A percentile compares a stretch with the other conserved stretches of the same genome.
Evolutionary conservation across 192 early-diverging fungal species (phyloP).

Genomic region (Entomortierella beljakovae): DNA sequence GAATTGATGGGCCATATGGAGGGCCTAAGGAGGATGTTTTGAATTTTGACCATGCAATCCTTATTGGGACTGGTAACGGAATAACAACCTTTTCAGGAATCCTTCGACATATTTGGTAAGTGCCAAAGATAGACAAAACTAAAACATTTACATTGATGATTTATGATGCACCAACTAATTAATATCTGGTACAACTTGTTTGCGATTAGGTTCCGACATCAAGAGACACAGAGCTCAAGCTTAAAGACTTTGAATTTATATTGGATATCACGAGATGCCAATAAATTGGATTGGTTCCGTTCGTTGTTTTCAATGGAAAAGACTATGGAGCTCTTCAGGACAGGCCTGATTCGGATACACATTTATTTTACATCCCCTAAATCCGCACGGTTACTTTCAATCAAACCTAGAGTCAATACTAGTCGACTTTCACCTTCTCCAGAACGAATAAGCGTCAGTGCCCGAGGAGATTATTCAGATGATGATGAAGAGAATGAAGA

Average conservation of each 20-base stretch:
- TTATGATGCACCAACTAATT: background rate
- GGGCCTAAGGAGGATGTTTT: conserved; percentile 82
- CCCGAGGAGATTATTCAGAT: conserved; percentile 22
- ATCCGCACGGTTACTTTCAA: background rate
- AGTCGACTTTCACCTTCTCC: background rate
- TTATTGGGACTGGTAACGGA: conserved; percentile 80
- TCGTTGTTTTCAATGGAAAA: conserved; percentile 52
- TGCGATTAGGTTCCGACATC: conserved; percentile 57
- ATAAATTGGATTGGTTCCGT: conserved; percentile 50
- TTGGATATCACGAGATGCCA: conserved; percentile 49
- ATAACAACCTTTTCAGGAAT: conserved; percentile 82
- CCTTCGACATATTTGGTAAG: conserved; percentile 75
- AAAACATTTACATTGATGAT: background rate
- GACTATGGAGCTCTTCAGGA: conserved; percentile 47
- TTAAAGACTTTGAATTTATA: conserved; percentile 46
- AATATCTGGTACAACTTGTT: too few relatives aligned
- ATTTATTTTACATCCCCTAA: conserved; percentile 42
- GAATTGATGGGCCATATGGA: conserved; percentile 85
- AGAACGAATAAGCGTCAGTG: background rate
- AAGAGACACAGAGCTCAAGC: conserved; percentile 48
- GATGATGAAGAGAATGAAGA: conserved; percentile 42
- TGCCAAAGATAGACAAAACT: background rate
- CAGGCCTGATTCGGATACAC: conserved; percentile 48
- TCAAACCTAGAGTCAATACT: background rate
- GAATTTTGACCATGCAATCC: conserved; percentile 70